phyloP scores from a whole-genome alignment of 768 basidiomycete species.

The Amyloporia xantha region DNA sequence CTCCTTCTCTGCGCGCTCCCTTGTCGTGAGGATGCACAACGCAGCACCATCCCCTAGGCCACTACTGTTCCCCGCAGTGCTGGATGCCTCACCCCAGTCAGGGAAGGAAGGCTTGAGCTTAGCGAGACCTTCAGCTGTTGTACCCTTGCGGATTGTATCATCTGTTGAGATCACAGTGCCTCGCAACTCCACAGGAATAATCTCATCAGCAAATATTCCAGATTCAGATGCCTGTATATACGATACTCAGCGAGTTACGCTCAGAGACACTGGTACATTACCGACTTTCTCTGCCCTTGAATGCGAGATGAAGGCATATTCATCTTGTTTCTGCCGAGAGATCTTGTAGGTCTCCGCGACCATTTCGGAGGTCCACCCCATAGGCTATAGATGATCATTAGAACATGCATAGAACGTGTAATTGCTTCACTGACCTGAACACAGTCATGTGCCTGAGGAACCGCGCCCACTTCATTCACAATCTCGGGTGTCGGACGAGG shows the following conservation, averaged over 20 bases:
- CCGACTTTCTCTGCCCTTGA: constrained; percentile 68
- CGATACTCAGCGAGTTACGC: background rate
- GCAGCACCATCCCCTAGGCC: constrained; percentile 93
- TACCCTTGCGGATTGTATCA: constrained; percentile 83
- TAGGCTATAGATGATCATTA: constrained; percentile 45
- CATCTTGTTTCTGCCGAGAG: constrained; percentile 78
- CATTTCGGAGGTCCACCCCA: constrained; percentile 96
- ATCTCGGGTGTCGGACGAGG: constrained; percentile 71
- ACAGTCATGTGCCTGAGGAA: constrained; percentile 67
- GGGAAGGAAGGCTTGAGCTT: constrained; percentile 85
- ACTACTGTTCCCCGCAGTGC: constrained; percentile 82
- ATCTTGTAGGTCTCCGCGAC: constrained; percentile 77
- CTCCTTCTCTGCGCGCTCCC: constrained; percentile 67
- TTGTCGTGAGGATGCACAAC: constrained; percentile 73
- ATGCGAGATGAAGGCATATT: constrained; percentile 86
- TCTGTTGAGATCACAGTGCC: constrained; percentile 65
- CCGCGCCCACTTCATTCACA: constrained; percentile 46
- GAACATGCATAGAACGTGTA: background rate
- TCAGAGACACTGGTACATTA: too few relatives aligned
- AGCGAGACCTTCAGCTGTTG: constrained; percentile 69
- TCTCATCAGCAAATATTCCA: constrained; percentile 82
- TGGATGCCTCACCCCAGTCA: constrained; percentile 62
- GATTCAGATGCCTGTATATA: constrained; percentile 43
- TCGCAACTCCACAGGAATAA: constrained; percentile 75
- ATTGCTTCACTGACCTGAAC: constrained; percentile 47